Evolutionary conservation across 495 filamentous ascomycete genomes (phyloP).

Genomic region (Neurospora sp.): DNA sequence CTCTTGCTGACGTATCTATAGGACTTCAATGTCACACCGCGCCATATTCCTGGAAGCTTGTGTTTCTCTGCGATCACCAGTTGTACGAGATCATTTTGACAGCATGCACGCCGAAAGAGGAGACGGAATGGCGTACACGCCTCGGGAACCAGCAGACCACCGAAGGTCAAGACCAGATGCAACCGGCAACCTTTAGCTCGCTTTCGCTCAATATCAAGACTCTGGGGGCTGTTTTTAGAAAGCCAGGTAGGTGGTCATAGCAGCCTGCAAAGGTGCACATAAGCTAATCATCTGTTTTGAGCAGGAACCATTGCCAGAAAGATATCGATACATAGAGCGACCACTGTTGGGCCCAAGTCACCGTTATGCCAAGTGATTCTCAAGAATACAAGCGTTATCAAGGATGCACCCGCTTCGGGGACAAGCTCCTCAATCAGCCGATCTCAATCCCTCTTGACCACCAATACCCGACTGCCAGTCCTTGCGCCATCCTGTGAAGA

Average conservation of each 20-base stretch:
- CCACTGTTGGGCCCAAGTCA: constrained; percentile 53
- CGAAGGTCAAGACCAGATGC: constrained; percentile 36
- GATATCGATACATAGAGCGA: constrained; percentile 70
- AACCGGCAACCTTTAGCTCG: constrained; percentile 43
- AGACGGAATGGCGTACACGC: constrained; percentile 60
- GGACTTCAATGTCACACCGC: constrained; percentile 80
- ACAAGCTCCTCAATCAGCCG: constrained; percentile 47
- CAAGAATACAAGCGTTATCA: constrained; percentile 71
- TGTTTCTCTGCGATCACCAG: constrained; percentile 67
- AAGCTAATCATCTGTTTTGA: constrained; percentile 5
- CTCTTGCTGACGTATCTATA: constrained; percentile 24
- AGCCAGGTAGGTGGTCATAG: constrained; percentile 35
- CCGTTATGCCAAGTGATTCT: constrained; percentile 70
- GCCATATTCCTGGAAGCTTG: constrained; percentile 85
- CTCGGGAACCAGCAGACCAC: constrained; percentile 31
- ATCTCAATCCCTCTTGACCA: constrained; percentile 60
- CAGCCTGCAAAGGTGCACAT: no score
- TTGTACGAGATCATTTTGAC: constrained; percentile 81
- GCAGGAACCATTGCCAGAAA: constrained; percentile 59
- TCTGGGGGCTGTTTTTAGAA: constrained; percentile 64
- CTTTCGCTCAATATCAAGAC: constrained; percentile 59
- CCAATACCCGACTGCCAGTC: constrained; percentile 49
- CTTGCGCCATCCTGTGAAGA: constrained; percentile 63
- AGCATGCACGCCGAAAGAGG: constrained; percentile 76
- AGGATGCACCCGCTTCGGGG: constrained; percentile 34